phyloP scores from a whole-genome alignment of 306 rosid species.

The Neltuma alba region DNA sequence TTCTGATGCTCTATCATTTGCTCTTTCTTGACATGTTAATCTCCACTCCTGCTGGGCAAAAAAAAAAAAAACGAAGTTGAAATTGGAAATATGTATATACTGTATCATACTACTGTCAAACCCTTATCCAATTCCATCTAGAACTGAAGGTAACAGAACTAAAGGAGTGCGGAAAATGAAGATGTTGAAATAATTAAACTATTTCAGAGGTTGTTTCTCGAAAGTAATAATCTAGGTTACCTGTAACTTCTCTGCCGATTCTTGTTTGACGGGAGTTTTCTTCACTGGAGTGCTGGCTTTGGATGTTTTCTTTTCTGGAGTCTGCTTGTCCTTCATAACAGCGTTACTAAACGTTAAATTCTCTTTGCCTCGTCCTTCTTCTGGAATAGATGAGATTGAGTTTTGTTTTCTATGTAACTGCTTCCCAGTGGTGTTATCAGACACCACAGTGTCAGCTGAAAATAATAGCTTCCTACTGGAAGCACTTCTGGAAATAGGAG shows the following conservation, averaged over 20 bases:
- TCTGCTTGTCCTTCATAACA: slow-evolving; percentile 58
- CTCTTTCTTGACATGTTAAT: slow-evolving; percentile 61
- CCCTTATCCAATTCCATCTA: not conserved
- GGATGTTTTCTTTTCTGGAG: slow-evolving; percentile 62
- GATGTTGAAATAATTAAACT: slow-evolving; percentile 17
- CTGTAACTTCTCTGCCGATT: slow-evolving; percentile 56
- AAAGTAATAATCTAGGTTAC: slow-evolving; percentile 32
- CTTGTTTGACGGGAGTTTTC: slow-evolving; percentile 60
- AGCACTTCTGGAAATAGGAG: slow-evolving; percentile 70
- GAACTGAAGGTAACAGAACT: not conserved
- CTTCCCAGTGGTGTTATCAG: slow-evolving; percentile 51
- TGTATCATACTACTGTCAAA: not conserved
- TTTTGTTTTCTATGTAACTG: slow-evolving; percentile 46
- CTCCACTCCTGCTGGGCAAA: slow-evolving; percentile 59
- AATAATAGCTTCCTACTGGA: slow-evolving; percentile 68
- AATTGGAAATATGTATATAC: not conserved
- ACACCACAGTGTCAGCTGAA: slow-evolving; percentile 39
- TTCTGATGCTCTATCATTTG: slow-evolving; percentile 48
- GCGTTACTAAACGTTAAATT: slow-evolving; percentile 51
- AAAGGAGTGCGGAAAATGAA: not conserved
- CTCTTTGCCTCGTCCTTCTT: slow-evolving; percentile 79
- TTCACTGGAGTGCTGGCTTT: slow-evolving; percentile 55
- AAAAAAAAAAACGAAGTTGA: slow-evolving; percentile 21
- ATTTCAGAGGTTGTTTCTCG: slow-evolving; percentile 27
- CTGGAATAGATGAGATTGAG: slow-evolving; percentile 45